A percentile compares a stretch with the other conserved stretches of the same genome.
Evolutionary conservation across 257 asterid species (phyloP).

Genomic region (Nicotiana knightiana): DNA sequence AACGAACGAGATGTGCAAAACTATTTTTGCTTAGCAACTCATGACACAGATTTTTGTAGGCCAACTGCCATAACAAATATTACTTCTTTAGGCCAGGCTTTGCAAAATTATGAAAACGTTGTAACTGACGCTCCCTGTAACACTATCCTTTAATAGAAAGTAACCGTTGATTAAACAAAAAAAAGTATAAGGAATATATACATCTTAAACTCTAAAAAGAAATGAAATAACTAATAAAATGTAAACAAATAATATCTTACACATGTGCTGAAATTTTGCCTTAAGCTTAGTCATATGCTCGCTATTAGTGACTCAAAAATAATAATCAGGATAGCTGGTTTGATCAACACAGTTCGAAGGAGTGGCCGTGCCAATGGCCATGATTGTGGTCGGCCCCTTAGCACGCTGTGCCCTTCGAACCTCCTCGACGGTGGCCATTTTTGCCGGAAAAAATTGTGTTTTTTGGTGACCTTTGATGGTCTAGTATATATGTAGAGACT

Average conservation of each 20-base stretch:
- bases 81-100: no score
- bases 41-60: no score
- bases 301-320: constrained; percentile 20
- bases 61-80: no score
- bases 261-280: constrained; percentile 67
- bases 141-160: no score
- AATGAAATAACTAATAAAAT: background rate
- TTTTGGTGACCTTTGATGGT: background rate
- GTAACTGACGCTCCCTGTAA: no score
- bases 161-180: no score
- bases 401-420: constrained; percentile 60
- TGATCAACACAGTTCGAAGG: constrained; percentile 67
- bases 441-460: background rate
- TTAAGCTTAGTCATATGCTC: constrained; percentile 61
- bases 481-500: no score
- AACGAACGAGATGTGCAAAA: no score
- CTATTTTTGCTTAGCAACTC: no score
- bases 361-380: constrained; percentile 69
- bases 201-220: background rate
- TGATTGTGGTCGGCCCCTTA: constrained; percentile 64
- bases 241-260: constrained; percentile 27
- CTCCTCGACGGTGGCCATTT: constrained; percentile 63
- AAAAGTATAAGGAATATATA: no score
- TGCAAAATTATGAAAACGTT: no score
- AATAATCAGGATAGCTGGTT: constrained; percentile 47